Conservation (phyloP, 305 asterid genomes). For the Rubia balearica region DNA sequence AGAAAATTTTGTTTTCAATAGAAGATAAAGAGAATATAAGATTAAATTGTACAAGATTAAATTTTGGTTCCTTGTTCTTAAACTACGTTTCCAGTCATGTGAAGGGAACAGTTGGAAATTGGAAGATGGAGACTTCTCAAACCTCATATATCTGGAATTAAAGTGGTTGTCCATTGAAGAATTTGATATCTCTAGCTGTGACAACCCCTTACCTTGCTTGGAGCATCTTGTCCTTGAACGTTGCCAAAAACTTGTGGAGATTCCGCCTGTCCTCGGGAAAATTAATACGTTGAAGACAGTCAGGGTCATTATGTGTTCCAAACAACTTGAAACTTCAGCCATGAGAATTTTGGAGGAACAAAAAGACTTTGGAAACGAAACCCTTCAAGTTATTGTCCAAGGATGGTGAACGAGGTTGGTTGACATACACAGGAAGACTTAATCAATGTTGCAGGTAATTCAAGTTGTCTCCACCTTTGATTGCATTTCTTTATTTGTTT, state of each 20-base stretch:
- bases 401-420: no score
- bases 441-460: no score
- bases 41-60: no score
- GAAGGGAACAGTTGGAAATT: not conserved
- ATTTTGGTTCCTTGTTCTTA: slow-evolving; percentile 14
- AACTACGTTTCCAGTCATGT: not conserved
- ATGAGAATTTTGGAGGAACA: slow-evolving; percentile 9
- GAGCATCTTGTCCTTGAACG: not conserved
- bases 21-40: no score
- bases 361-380: not conserved
- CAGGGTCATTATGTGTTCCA: not conserved
- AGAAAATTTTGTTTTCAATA: no score
- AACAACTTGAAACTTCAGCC: not conserved
- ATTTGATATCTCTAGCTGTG: not conserved
- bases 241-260: not conserved
- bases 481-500: no score
- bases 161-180: not conserved
- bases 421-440: no score
- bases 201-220: slow-evolving; percentile 9
- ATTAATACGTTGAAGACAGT: not conserved
- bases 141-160: slow-evolving; percentile 6
- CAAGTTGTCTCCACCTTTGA: no score
- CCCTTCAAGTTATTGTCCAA: not conserved
- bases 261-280: not conserved
- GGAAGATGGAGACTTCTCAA: not conserved